A percentile compares a stretch with the other conserved stretches of the same genome.
phyloP scores from a whole-genome alignment of 2,329 filamentous ascomycete species.

The Diaporthe amygdali region DNA sequence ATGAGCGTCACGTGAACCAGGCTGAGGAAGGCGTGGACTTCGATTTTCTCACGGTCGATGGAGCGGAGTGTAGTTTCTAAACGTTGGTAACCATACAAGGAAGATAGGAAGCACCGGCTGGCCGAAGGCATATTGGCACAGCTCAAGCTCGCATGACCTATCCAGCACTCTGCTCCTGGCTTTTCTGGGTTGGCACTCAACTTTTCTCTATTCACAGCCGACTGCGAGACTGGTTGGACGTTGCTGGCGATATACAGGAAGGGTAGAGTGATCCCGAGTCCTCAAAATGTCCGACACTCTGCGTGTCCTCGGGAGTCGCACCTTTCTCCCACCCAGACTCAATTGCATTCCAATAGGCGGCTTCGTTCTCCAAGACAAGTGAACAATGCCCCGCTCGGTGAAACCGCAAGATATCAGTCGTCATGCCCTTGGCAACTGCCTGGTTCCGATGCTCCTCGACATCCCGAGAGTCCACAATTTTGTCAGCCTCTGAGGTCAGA shows the following conservation, averaged over 20 bases:
- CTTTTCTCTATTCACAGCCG: neutral
- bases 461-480: constrained; percentile 2
- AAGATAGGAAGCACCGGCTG: neutral
- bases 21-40: constrained; percentile 66
- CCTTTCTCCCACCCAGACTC: constrained; percentile 1
- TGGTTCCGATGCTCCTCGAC: constrained; percentile 7
- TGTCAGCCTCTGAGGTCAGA: constrained; percentile 17
- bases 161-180: neutral
- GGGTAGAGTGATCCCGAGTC: no score
- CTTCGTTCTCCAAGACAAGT: constrained; percentile 17
- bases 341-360: constrained; percentile 17
- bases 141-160: neutral
- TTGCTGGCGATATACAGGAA: neutral
- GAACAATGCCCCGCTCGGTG: constrained; percentile 17
- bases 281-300: neutral
- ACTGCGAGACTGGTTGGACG: neutral
- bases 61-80: constrained; percentile 28
- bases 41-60: constrained; percentile 60
- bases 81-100: neutral
- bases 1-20: constrained; percentile 64
- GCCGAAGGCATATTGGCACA: neutral
- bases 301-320: neutral
- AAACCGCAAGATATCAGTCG: constrained; percentile 3
- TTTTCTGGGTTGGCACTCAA: neutral
- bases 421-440: constrained; percentile 11